These are phyloP conservation scores for Phyllosticta citrichinensis DNA, from an alignment of 2,329 filamentous ascomycete species.

Conservation along the genomic window DNA sequence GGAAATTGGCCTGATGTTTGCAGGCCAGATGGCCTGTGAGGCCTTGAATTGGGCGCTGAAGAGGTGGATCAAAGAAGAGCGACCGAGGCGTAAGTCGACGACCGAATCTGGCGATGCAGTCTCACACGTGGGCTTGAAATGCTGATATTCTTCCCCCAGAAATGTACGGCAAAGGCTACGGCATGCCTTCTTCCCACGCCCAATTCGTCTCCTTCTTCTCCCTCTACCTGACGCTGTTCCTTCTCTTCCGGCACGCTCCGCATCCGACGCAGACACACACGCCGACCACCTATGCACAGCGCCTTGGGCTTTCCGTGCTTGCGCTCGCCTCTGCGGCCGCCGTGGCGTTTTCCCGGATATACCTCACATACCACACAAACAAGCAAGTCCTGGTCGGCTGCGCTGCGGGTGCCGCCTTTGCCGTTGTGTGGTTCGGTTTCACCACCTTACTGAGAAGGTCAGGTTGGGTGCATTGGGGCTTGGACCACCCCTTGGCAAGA, in stretches of 20 bases:
- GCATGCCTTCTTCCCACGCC: conserved; percentile 92
- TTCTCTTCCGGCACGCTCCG: conserved; percentile 62
- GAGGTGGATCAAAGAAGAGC: conserved; percentile 82
- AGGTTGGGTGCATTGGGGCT: conserved; percentile 62
- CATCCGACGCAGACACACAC: conserved; percentile 37
- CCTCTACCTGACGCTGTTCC: conserved; percentile 71
- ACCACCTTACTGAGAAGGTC: conserved; percentile 56
- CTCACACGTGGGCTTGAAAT: background rate
- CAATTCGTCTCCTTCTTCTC: conserved; percentile 94
- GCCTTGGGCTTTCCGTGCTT: conserved; percentile 41
- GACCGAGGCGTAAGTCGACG: conserved; percentile 59
- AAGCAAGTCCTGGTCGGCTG: conserved; percentile 79
- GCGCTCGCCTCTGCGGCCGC: conserved; percentile 33
- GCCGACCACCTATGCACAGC: conserved; percentile 52
- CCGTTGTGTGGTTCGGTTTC: conserved; percentile 66
- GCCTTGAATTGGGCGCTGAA: conserved; percentile 84
- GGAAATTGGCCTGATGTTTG: conserved; percentile 83
- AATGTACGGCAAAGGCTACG: conserved; percentile 84
- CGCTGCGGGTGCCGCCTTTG: conserved; percentile 59
- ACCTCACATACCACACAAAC: conserved; percentile 85
- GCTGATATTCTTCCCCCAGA: conserved; percentile 31
- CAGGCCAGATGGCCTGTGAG: conserved; percentile 85
- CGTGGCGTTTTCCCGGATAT: conserved; percentile 73
- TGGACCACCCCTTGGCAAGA: conserved; percentile 56
- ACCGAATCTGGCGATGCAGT: background rate